These are phyloP conservation scores for Dendrobium nobile DNA, from an alignment of 106 monocot genomes.

Conservation along the genomic window DNA sequence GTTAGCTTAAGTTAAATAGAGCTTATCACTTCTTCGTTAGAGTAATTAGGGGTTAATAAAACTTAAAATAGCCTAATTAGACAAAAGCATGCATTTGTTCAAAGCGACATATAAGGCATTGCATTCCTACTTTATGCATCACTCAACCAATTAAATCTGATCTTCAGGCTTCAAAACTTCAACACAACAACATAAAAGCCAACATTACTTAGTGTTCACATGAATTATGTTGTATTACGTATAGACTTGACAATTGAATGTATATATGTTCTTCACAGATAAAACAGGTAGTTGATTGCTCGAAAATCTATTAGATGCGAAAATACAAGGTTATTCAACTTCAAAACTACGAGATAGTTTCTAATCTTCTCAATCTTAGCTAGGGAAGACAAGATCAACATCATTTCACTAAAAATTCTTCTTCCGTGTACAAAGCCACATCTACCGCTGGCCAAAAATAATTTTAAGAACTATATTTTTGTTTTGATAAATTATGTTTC, in stretches of 20 bases:
- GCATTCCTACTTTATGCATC: not conserved
- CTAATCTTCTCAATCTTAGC: not conserved
- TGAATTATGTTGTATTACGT: not conserved
- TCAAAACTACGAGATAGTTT: not conserved
- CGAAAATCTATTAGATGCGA: not conserved
- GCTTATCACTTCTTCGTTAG: not conserved
- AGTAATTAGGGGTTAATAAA: not conserved
- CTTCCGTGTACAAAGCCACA: not conserved
- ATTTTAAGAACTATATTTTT: not conserved
- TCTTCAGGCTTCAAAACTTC: not conserved
- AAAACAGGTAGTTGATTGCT: too few species aligned
- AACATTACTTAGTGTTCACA: not conserved
- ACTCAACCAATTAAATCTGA: not conserved
- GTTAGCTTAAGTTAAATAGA: not conserved
- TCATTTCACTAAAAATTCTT: conserved; percentile 1
- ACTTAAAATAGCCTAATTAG: not conserved
- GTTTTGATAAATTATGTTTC: not conserved
- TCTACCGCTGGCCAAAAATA: not conserved
- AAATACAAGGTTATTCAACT: not conserved
- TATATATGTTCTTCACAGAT: not conserved
- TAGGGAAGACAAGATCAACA: not conserved
- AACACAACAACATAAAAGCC: not conserved
- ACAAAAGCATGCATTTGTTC: not conserved
- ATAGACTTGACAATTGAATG: not conserved
- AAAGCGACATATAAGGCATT: too few species aligned